Conservation (phyloP, 257 asterid genomes). For the Marsdenia floribunda region DNA sequence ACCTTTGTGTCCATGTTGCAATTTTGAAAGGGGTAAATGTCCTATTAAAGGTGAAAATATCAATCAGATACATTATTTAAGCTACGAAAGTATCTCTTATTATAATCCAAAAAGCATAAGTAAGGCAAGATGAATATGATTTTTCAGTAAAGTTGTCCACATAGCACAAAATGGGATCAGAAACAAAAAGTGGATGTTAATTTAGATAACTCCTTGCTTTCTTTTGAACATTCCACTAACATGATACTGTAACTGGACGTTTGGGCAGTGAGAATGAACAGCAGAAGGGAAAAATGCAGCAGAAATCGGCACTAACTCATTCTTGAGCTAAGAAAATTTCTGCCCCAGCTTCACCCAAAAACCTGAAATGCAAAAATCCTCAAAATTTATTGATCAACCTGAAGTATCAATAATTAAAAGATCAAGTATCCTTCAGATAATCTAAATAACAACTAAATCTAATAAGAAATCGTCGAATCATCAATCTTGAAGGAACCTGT, state of each 20-base stretch:
- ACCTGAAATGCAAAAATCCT: slow-evolving; percentile 10
- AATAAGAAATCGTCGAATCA: neutral
- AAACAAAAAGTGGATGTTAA: neutral
- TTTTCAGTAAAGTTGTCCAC: neutral
- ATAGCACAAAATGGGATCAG: neutral
- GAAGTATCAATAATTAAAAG: neutral
- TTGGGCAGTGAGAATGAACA: neutral
- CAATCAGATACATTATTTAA: neutral
- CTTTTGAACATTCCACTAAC: neutral
- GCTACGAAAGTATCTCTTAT: neutral
- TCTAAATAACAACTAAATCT: neutral
- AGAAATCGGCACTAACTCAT: neutral
- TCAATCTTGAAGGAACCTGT: neutral
- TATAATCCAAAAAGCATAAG: neutral
- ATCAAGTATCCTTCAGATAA: neutral
- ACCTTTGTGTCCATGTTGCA: slow-evolving; percentile 1
- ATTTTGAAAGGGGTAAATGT: neutral
- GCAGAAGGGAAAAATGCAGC: neutral
- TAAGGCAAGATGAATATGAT: neutral
- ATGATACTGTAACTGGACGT: neutral
- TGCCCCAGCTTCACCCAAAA: neutral
- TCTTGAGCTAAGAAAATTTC: neutral
- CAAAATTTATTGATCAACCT: neutral
- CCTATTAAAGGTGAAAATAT: neutral
- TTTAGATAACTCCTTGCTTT: neutral